Conservation (phyloP, 2,329 filamentous ascomycete species). For the Alternaria dauci region DNA sequence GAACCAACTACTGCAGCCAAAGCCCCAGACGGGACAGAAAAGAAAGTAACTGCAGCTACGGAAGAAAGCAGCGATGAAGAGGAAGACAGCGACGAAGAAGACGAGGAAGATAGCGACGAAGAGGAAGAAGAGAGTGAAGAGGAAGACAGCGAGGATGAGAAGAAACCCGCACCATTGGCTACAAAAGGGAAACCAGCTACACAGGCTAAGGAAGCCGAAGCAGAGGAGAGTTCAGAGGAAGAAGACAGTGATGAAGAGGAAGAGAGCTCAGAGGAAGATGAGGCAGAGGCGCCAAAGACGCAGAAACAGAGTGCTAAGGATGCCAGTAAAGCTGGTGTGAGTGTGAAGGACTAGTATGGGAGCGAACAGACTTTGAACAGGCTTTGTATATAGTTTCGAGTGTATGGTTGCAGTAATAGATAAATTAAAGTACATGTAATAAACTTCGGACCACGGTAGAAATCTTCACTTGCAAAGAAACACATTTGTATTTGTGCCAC, state of each 20-base stretch:
- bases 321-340: conserved; percentile 45
- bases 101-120: conserved; percentile 4
- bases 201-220: conserved; percentile 4
- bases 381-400: conserved; percentile 1
- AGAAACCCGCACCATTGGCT: conserved; percentile 16
- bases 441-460: not conserved
- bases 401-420: too few species aligned
- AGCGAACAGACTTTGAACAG: not conserved
- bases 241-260: conserved; percentile 18
- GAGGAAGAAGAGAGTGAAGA: conserved; percentile 16
- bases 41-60: not conserved
- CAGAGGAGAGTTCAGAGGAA: conserved; percentile 20
- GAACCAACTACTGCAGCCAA: not conserved
- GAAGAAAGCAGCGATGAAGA: not conserved
- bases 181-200: not conserved
- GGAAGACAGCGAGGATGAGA: conserved; percentile 20
- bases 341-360: conserved; percentile 46
- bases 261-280: conserved; percentile 12
- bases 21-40: not conserved
- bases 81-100: conserved; percentile 3
- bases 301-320: conserved; percentile 38
- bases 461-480: not conserved
- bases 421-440: not conserved
- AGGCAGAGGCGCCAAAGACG: conserved; percentile 21
- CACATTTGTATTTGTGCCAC: too few species aligned